Conservation (phyloP, 768 basidiomycete genomes). For the Lactarius quietus region DNA sequence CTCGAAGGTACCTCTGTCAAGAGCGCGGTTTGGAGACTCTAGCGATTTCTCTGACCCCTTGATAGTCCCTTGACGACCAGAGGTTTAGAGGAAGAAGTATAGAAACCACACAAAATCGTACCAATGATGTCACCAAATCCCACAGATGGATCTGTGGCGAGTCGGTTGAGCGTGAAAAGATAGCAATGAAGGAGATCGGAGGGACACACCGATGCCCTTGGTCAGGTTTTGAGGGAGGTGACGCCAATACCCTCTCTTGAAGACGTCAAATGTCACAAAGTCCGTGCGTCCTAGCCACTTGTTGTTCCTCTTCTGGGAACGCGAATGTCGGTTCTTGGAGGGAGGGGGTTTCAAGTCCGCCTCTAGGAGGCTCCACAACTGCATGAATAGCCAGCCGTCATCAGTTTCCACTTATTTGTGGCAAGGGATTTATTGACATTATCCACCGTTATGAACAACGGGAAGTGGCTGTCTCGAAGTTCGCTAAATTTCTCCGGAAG, state of each 20-base stretch:
- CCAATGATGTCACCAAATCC: constrained; percentile 68
- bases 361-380: constrained; percentile 51
- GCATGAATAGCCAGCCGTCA: neutral
- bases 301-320: neutral
- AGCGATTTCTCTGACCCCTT: constrained; percentile 60
- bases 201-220: constrained; percentile 51
- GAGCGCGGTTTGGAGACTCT: constrained; percentile 3
- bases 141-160: constrained; percentile 50
- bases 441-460: constrained; percentile 66
- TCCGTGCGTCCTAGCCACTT: constrained; percentile 3
- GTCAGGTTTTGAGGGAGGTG: constrained; percentile 50
- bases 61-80: constrained; percentile 46
- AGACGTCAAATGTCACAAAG: constrained; percentile 44
- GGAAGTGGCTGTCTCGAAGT: constrained; percentile 59
- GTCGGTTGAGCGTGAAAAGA: neutral
- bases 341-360: constrained; percentile 36
- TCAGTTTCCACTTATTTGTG: neutral
- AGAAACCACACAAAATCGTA: constrained; percentile 18
- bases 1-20: constrained; percentile 14
- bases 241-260: constrained; percentile 54
- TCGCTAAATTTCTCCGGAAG: constrained; percentile 54
- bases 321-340: constrained; percentile 4
- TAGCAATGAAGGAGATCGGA: neutral
- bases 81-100: neutral
- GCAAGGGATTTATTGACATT: constrained; percentile 37